A percentile compares a stretch with the other conserved stretches of the same genome.
These are phyloP conservation scores for Suillus lakei DNA, from an alignment of 768 basidiomycete genomes.

Conservation along the genomic window DNA sequence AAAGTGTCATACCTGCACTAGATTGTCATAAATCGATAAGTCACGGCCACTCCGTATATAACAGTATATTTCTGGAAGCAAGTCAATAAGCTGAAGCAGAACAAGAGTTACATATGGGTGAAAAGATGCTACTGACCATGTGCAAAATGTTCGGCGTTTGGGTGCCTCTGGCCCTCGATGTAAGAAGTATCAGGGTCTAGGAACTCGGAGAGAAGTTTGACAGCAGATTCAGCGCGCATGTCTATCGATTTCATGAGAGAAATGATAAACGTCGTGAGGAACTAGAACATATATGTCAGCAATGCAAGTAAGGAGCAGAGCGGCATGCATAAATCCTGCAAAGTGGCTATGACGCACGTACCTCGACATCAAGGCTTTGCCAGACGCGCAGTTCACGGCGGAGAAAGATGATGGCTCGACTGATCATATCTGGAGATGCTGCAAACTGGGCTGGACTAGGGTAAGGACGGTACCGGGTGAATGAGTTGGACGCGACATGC, in stretches of 20 bases:
- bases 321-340: background rate
- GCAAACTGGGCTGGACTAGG: conserved; percentile 88
- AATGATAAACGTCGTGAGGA: conserved; percentile 85
- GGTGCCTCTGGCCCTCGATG: conserved; percentile 55
- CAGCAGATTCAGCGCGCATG: conserved; percentile 86
- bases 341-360: conserved; percentile 34
- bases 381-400: conserved; percentile 88
- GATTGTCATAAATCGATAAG: conserved; percentile 78
- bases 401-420: conserved; percentile 79
- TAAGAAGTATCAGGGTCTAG: conserved; percentile 77
- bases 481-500: conserved; percentile 90
- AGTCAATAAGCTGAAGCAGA: conserved; percentile 11
- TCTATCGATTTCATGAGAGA: conserved; percentile 93
- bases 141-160: conserved; percentile 91
- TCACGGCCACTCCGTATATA: conserved; percentile 89
- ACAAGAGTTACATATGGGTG: background rate
- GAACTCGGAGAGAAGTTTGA: conserved; percentile 86
- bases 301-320: conserved; percentile 15
- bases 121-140: conserved; percentile 64
- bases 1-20: conserved; percentile 65
- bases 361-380: conserved; percentile 90
- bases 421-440: conserved; percentile 73
- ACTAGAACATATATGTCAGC: conserved; percentile 51
- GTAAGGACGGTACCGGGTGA: conserved; percentile 87
- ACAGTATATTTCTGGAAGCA: conserved; percentile 77